A percentile compares a stretch with the other conserved stretches of the same genome.
Evolutionary conservation across 805 yeast species (phyloP).

Genomic region (Sugiyamaella mastotermitis): DNA sequence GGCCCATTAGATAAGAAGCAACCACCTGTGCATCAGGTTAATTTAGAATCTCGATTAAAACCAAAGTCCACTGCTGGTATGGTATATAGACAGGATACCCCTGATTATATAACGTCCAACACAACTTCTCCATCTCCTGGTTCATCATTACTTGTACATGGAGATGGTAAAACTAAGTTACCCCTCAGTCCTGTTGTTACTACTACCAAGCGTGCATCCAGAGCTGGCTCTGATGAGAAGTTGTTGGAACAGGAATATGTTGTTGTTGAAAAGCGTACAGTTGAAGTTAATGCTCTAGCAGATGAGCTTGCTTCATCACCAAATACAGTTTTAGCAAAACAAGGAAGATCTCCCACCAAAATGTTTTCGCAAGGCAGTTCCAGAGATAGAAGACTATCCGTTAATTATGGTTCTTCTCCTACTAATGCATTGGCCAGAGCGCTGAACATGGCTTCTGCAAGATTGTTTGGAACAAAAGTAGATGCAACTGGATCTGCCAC

Average conservation of each 20-base stretch:
- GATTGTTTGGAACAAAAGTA: conserved; percentile 60
- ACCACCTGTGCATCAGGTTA: background rate
- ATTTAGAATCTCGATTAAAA: background rate
- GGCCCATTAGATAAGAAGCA: background rate
- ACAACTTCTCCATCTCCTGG: conserved; percentile 21
- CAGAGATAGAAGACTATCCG: conserved; percentile 25
- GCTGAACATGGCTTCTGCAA: conserved; percentile 76
- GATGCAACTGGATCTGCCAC: conserved; percentile 16
- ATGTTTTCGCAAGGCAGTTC: background rate
- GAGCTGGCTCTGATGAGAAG: background rate
- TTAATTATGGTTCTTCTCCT: conserved; percentile 44
- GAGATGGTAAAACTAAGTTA: background rate
- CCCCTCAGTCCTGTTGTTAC: background rate
- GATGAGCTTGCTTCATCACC: conserved; percentile 65
- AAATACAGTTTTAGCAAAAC: background rate
- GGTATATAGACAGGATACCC: too few species aligned
- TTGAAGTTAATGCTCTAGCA: conserved; percentile 92
- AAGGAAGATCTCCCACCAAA: background rate
- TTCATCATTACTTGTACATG: conserved; percentile 14
- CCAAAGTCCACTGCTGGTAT: too few species aligned
- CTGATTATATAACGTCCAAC: too few species aligned
- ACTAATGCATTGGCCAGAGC: conserved; percentile 87
- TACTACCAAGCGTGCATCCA: background rate
- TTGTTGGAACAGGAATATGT: conserved; percentile 76
- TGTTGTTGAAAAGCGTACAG: conserved; percentile 89